These are phyloP conservation scores for Coffea canephora DNA, from an alignment of 257 asterid species.

Conservation along the genomic window DNA sequence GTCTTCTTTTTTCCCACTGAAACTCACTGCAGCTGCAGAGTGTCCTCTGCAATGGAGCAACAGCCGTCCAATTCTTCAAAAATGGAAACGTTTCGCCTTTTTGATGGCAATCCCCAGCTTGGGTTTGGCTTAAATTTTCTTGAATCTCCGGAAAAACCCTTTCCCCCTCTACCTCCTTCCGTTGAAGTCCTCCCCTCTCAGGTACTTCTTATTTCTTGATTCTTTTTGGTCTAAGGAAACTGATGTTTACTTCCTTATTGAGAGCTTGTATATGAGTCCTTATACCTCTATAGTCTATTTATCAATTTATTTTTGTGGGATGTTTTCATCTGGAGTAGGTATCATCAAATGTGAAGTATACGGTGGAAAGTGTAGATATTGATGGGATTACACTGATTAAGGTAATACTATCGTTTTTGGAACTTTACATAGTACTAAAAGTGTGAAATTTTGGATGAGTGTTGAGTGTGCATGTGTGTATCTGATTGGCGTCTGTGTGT, in stretches of 20 bases:
- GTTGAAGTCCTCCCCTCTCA: conserved; percentile 63
- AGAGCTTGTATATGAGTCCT: not conserved
- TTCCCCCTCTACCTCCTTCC: conserved; percentile 73
- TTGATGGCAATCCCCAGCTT: conserved; percentile 48
- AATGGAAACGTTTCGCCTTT: conserved; percentile 47
- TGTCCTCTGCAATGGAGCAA: conserved; percentile 8
- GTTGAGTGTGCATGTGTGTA: no score
- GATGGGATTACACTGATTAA: conserved; percentile 73
- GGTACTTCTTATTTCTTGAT: conserved; percentile 31
- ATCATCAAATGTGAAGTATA: conserved; percentile 41
- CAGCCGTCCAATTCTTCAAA: conserved; percentile 16
- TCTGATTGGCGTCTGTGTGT: not conserved
- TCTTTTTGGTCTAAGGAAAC: not conserved
- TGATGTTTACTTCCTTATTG: not conserved
- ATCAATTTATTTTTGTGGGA: not conserved
- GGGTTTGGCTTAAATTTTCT: conserved; percentile 54
- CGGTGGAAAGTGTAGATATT: conserved; percentile 62
- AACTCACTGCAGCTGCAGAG: not conserved
- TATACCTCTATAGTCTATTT: not conserved
- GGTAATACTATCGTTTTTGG: conserved; percentile 33
- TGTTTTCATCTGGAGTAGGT: conserved; percentile 35
- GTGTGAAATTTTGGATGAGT: not conserved
- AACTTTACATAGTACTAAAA: not conserved
- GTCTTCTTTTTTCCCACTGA: not conserved
- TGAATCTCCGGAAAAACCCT: conserved; percentile 49